Evolutionary conservation across 306 rosid species (phyloP), one percentile per base, ranked within the genome.

Genomic region (Fragaria nilgerrensis): DNA sequence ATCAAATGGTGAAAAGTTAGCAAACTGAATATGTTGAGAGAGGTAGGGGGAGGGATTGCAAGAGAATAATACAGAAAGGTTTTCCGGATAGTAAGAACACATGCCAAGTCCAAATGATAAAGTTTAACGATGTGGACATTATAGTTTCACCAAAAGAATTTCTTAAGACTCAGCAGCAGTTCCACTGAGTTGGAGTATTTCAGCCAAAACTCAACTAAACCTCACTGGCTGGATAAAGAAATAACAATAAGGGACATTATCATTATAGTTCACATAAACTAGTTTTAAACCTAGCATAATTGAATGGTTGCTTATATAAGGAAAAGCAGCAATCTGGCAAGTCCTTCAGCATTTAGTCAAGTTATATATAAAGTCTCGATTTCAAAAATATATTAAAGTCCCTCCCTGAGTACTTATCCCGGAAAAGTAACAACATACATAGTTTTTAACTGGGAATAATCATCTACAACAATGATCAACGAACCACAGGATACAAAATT

Each of bases 1-100:
- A 84, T 65, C 67, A 74, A 77, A 82, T 16, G 66, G 41, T 23
- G 48, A 66, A 50, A 82, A 65, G 84, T 90, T 77, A 84, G 75
- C 2, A 70, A 43, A 25, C 10, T 1, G 74, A 25, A 8, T 13
- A 49, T 22, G 29, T 27, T 50, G 10, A 41, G 49, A 45, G 52
- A 37, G 20, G 39, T 39, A 41, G 16, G 3, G 17, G 19, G 14
- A 1, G 22, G 61, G 49, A 37, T 37, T 37, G 49, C 48, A 66
- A 66, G 48, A 63, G 70, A 23, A 66, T 19, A 44, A 37, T 37
- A 37, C 19, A 66, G 9, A 19, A 0, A 36, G 0, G 4, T 66
- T 34, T 66, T 7, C 6, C 8, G 3, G 20, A 13, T 16, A 25
- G 27, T 16, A 43, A 65, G 70, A 66, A 14, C 39, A 7, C 2